Conservation (phyloP, 345 rosid species). For the Erysimum cheiranthoides region DNA sequence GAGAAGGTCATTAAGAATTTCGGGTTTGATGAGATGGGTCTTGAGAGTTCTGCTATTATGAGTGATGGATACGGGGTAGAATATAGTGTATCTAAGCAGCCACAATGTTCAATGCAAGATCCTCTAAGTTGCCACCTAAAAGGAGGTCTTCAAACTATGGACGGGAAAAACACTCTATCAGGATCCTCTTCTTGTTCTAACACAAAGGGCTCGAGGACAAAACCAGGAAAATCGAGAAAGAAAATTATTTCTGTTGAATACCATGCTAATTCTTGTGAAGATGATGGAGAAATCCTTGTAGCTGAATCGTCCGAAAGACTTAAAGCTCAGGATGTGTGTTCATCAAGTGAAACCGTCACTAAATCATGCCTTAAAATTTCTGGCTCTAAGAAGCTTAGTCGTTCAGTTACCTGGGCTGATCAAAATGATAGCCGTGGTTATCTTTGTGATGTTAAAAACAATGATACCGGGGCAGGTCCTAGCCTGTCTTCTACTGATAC, state of each 20-base stretch:
- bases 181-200: constrained; percentile 48
- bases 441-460: constrained; percentile 62
- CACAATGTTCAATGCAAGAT: constrained; percentile 29
- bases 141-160: constrained; percentile 33
- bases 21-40: constrained; percentile 61
- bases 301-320: constrained; percentile 24
- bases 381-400: constrained; percentile 55
- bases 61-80: constrained; percentile 50
- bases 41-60: constrained; percentile 58
- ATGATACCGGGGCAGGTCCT: constrained; percentile 37
- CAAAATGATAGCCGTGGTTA: constrained; percentile 52
- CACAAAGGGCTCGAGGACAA: constrained; percentile 37
- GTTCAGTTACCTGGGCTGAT: constrained; percentile 93
- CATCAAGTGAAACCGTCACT: constrained; percentile 47
- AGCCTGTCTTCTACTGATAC: constrained; percentile 30
- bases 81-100: constrained; percentile 44
- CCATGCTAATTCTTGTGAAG: constrained; percentile 45
- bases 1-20: constrained; percentile 43
- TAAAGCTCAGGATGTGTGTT: constrained; percentile 42
- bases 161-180: not conserved
- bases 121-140: constrained; percentile 16
- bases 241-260: constrained; percentile 34
- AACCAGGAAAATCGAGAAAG: constrained; percentile 42
- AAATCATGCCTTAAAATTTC: constrained; percentile 74
- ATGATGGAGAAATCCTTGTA: constrained; percentile 39